Percentiles rank a stretch among this genome's conserved stretches.
Conservation (phyloP, 2,329 filamentous ascomycete genomes). For the Albophoma yamanashiensis region DNA sequence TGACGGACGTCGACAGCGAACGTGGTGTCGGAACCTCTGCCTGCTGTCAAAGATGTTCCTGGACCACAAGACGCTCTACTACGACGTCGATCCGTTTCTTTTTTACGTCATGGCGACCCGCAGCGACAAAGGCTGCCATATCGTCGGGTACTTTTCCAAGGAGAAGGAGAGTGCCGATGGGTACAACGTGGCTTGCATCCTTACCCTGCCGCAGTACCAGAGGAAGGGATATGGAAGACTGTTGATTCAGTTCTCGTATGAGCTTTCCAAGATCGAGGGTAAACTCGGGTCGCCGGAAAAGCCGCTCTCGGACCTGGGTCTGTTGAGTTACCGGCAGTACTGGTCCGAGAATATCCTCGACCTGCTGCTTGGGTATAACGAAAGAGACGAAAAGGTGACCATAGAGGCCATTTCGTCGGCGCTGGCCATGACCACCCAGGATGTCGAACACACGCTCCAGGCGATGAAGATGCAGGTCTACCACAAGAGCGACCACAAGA, state of each 20-base stretch:
- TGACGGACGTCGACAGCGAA: slow-evolving; percentile 84
- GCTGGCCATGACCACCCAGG: slow-evolving; percentile 92
- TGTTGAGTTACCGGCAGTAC: slow-evolving; percentile 91
- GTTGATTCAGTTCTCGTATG: slow-evolving; percentile 95
- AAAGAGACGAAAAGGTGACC: slow-evolving; percentile 60
- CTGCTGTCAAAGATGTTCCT: slow-evolving; percentile 92
- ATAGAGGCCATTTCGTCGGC: slow-evolving; percentile 73
- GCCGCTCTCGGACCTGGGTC: slow-evolving; percentile 83
- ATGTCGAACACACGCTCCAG: slow-evolving; percentile 90
- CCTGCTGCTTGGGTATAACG: slow-evolving; percentile 62
- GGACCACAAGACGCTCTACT: slow-evolving; percentile 96
- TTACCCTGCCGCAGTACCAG: slow-evolving; percentile 93
- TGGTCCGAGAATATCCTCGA: slow-evolving; percentile 96
- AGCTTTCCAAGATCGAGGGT: slow-evolving; percentile 87
- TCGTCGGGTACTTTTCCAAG: slow-evolving; percentile 99
- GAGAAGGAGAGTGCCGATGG: slow-evolving; percentile 95
- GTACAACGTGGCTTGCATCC: slow-evolving; percentile 96
- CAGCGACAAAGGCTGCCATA: slow-evolving; percentile 81
- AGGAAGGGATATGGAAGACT: slow-evolving; percentile 87
- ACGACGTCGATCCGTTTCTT: slow-evolving; percentile 97
- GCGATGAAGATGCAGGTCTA: slow-evolving; percentile 93
- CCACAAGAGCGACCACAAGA: slow-evolving; percentile 92
- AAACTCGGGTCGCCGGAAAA: slow-evolving; percentile 96
- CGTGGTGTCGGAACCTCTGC: slow-evolving; percentile 94
- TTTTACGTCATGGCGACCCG: slow-evolving; percentile 97